A percentile compares a stretch with the other conserved stretches of the same genome.
Conservation (phyloP, 345 rosid genomes). For the Eucalyptus lansdowneana region DNA sequence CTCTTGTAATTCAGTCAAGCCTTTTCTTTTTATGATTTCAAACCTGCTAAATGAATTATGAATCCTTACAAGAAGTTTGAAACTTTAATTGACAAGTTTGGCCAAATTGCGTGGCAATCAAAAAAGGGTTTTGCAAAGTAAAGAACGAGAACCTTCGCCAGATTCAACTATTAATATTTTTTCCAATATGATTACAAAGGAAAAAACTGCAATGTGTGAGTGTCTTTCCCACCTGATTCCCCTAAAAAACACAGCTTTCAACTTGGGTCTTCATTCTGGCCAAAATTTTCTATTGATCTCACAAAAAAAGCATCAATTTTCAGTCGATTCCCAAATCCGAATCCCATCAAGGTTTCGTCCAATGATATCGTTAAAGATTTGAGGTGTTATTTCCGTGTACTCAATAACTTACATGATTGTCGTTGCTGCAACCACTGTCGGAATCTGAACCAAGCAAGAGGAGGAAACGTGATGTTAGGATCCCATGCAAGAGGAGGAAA, state of each 20-base stretch:
- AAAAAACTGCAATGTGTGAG: neutral
- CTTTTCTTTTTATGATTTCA: neutral
- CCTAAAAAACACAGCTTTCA: neutral
- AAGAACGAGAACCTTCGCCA: neutral
- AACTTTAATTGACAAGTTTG: neutral
- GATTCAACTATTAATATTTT: neutral
- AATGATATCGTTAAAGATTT: neutral
- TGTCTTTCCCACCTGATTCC: neutral
- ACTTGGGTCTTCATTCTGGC: neutral
- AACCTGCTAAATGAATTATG: neutral
- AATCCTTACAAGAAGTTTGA: neutral
- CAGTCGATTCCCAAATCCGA: neutral
- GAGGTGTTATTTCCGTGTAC: neutral
- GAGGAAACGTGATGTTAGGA: neutral
- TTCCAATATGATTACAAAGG: neutral
- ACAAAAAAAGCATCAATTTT: too few relatives aligned
- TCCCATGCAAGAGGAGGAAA: neutral
- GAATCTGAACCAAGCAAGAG: neutral
- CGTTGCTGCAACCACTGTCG: neutral
- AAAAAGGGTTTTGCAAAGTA: neutral
- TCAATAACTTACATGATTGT: neutral
- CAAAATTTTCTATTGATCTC: neutral
- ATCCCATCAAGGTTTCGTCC: neutral
- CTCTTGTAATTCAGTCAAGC: neutral
- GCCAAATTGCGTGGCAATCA: neutral